A percentile compares a stretch with the other conserved stretches of the same genome.
These are phyloP conservation scores for Microsporum canis DNA, from an alignment of 2,329 filamentous ascomycete species.

Conservation along the genomic window DNA sequence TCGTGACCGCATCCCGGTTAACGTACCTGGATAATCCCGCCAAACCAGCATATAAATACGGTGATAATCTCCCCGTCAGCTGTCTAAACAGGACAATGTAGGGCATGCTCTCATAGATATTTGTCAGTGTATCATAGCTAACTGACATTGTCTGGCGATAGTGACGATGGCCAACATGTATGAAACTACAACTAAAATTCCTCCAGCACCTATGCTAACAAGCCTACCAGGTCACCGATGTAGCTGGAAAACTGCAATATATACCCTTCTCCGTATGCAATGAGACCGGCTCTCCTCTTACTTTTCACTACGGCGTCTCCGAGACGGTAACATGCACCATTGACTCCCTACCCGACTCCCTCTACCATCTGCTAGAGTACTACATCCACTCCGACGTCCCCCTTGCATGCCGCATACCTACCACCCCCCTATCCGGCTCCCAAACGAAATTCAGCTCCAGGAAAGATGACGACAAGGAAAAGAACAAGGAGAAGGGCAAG, in stretches of 20 bases:
- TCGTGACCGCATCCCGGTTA: background rate
- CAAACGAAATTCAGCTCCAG: background rate
- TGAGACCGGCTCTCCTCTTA: constrained; percentile 70
- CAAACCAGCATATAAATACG: constrained; percentile 34
- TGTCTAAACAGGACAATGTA: constrained; percentile 44
- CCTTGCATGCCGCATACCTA: constrained; percentile 77
- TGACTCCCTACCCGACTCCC: constrained; percentile 40
- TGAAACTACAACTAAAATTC: constrained; percentile 13
- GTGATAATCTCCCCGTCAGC: constrained; percentile 40
- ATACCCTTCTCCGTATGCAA: constrained; percentile 83
- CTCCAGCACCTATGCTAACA: background rate
- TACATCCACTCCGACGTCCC: constrained; percentile 96
- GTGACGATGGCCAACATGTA: constrained; percentile 71
- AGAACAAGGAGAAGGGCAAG: constrained; percentile 11
- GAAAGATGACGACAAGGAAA: constrained; percentile 9
- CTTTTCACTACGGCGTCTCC: constrained; percentile 68
- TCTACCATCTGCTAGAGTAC: constrained; percentile 57
- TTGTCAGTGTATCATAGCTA: background rate
- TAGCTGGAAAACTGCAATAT: constrained; percentile 74
- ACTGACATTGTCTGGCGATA: constrained; percentile 34
- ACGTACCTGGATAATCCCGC: constrained; percentile 9
- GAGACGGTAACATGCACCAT: constrained; percentile 50
- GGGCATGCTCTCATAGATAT: constrained; percentile 13
- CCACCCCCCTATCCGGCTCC: constrained; percentile 25
- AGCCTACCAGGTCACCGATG: constrained; percentile 35